Evolutionary conservation across 345 rosid species (phyloP).

Genomic region (Zanthoxylum bungeanum): DNA sequence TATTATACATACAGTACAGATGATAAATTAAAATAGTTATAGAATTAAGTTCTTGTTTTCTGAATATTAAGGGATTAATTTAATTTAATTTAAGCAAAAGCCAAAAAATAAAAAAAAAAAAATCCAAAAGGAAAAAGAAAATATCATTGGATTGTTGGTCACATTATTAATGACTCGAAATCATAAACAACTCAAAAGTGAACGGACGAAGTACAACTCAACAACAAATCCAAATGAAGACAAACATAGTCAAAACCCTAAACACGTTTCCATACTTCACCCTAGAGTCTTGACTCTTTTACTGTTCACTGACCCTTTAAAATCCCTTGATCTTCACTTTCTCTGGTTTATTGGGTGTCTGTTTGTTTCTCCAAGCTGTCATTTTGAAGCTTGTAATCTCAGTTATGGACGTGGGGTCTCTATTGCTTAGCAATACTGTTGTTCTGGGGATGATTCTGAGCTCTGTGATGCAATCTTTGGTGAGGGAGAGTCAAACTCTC

Average conservation of each 20-base stretch:
- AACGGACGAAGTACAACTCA: too few relatives aligned
- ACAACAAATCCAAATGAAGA: background rate
- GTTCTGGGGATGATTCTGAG: background rate
- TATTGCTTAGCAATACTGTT: background rate
- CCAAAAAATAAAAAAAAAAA: too few relatives aligned
- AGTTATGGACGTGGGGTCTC: background rate
- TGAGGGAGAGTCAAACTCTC: background rate
- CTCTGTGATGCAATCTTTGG: background rate
- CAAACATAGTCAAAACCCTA: background rate
- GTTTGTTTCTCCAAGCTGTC: background rate
- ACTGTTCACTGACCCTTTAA: background rate
- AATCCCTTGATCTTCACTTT: background rate
- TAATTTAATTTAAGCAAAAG: too few relatives aligned
- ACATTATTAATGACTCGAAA: too few relatives aligned
- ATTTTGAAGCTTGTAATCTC: background rate
- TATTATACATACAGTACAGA: too few relatives aligned
- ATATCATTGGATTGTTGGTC: too few relatives aligned
- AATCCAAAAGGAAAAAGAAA: too few relatives aligned
- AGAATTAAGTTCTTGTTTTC: too few relatives aligned
- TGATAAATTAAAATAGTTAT: too few relatives aligned
- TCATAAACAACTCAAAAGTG: too few relatives aligned
- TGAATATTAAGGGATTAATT: too few relatives aligned
- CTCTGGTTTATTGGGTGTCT: background rate
- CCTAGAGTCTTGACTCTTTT: background rate
- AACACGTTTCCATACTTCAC: background rate